Base-by-base conservation (phyloP, 2,329 filamentous ascomycete species). In the Chrysosphaeria jannelii region DNA sequence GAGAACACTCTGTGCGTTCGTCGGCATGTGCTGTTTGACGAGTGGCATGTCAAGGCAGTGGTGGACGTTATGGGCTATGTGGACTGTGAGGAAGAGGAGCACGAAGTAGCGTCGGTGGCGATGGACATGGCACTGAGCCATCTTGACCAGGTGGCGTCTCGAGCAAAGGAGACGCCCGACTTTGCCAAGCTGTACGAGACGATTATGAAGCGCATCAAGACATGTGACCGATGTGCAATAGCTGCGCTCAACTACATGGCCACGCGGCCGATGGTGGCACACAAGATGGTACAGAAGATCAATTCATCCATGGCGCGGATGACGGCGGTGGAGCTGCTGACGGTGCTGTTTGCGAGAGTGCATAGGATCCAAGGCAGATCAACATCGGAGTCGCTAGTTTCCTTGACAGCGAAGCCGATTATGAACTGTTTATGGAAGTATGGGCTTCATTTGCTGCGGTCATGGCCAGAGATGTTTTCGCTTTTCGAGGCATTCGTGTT, bases 11-110 rank as follows among this genome's bases (percentile, higher is more conserved):
- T 59, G 2, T 56, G 75, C 13, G 51, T 89, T 22, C 61, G 69
- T 25, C 62, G 69, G 10, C 78, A 88, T 36, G 79, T 70, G 38
- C 51, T 88, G 13, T 72, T 70, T 34, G 78, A 89, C 34, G 57
- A 60, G 2, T 52, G 53, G 15, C 72, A 89, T 35, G 50, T 63
- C 2, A 44, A 46, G 2, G 75, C 89, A 32, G 53, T 78, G 10
- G 48, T 53, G 17, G 50, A 52, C 25, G 47, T 75, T 18, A 51
- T 85, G 14, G 42, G 47, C 6, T n/a, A n/a, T n/a, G n/a, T n/a
- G n/a, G n/a, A n/a, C n/a, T n/a, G n/a, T n/a, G n/a, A n/a, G n/a
- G n/a, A n/a, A n/a, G n/a, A n/a, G n/a, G n/a, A n/a, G n/a, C 51
- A 57, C 32, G 31, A 28, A 10, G 31, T 50, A 10, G 51, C 60